Percentiles rank a stretch among this genome's conserved stretches.
Evolutionary conservation across 345 rosid species (phyloP).

Genomic region (Geranium rotundifolium): DNA sequence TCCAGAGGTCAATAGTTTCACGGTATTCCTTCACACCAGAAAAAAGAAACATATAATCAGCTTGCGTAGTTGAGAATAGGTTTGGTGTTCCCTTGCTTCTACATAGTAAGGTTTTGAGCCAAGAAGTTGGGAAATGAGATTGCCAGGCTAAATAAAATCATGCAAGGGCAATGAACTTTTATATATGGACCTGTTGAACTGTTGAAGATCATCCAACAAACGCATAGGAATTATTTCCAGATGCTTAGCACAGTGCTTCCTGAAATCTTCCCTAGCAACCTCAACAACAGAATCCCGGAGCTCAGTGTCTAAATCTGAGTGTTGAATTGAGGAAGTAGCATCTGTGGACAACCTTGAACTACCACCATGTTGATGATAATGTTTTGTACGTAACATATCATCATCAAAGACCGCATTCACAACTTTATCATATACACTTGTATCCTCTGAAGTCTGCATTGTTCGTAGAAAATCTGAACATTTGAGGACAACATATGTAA

Average conservation of each 20-base stretch:
- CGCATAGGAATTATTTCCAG: constrained; percentile 60
- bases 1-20: constrained; percentile 79
- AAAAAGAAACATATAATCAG: background rate
- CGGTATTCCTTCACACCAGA: constrained; percentile 55
- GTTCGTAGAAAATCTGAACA: constrained; percentile 63
- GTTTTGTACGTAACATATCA: constrained; percentile 43
- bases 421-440: constrained; percentile 74
- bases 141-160: too few species aligned
- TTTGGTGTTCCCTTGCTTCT: too few species aligned
- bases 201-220: constrained; percentile 52
- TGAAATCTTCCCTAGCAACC: constrained; percentile 67
- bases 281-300: constrained; percentile 72
- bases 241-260: constrained; percentile 78
- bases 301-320: constrained; percentile 55
- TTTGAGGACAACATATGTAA: constrained; percentile 11
- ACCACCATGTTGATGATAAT: constrained; percentile 32
- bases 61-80: too few species aligned
- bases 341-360: constrained; percentile 25
- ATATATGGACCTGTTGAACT: constrained; percentile 45
- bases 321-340: constrained; percentile 37
- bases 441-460: constrained; percentile 84
- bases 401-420: constrained; percentile 74
- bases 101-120: too few species aligned
- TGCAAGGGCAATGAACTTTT: background rate
- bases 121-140: too few species aligned